phyloP scores from a whole-genome alignment of 768 basidiomycete genomes.

The Leccinum truebloodii region DNA sequence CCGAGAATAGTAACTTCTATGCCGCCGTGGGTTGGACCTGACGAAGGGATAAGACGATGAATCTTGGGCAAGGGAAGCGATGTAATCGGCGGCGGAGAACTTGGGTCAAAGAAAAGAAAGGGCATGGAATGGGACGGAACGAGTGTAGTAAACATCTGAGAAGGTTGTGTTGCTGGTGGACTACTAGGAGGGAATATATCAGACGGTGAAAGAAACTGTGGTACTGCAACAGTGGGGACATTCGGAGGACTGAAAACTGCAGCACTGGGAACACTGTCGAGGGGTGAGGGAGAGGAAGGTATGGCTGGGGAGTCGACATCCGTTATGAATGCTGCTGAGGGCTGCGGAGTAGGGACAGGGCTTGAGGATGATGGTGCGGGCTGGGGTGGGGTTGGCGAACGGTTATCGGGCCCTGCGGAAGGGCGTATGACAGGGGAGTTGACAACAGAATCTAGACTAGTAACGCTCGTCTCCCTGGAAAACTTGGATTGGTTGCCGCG shows the following conservation, averaged over 20 bases:
- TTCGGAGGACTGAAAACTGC: conserved; percentile 20
- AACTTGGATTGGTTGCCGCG: conserved; percentile 42
- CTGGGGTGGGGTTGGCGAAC: conserved; percentile 34
- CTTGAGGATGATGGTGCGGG: conserved; percentile 18
- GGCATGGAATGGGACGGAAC: conserved; percentile 47
- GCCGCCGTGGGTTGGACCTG: conserved; percentile 88
- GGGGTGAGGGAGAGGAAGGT: conserved; percentile 11
- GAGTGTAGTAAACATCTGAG: conserved; percentile 20
- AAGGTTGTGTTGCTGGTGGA: conserved; percentile 17
- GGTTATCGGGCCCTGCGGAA: conserved; percentile 36
- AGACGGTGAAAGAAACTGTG: conserved; percentile 20
- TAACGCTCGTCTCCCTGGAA: conserved; percentile 57
- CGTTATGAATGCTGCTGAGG: conserved; percentile 1
- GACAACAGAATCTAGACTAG: conserved; percentile 50
- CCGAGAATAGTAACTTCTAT: conserved; percentile 95
- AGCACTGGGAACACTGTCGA: conserved; percentile 6
- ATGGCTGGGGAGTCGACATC: conserved; percentile 8
- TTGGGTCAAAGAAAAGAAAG: conserved; percentile 61
- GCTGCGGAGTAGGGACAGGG: conserved; percentile 14
- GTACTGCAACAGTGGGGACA: conserved; percentile 14
- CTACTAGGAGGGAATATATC: conserved; percentile 22
- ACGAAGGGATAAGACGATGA: conserved; percentile 80
- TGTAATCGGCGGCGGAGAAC: conserved; percentile 46
- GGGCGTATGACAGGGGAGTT: conserved; percentile 41
- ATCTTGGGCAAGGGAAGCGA: conserved; percentile 68